Evolutionary conservation across 768 basidiomycete genomes (phyloP).

Genomic region (Suillus cothurnatus): DNA sequence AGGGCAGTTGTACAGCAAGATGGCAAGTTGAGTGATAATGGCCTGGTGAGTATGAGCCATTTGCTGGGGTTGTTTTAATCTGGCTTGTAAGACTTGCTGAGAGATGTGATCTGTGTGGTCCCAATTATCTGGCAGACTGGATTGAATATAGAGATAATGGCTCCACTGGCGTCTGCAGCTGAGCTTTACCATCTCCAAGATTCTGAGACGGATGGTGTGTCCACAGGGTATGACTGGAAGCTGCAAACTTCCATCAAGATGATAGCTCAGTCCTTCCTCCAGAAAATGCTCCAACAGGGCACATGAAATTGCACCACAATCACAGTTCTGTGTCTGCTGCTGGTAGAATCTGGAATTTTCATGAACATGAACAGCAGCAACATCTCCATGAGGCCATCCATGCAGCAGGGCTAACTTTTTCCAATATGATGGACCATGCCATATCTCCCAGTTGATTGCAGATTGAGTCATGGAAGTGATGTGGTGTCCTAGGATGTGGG

Average conservation of each 20-base stretch:
- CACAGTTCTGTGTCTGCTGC: neutral
- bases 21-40: neutral
- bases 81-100: neutral
- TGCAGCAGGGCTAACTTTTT: neutral
- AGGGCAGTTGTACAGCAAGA: neutral
- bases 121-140: too few species aligned
- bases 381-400: neutral
- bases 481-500: neutral
- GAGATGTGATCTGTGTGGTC: too few species aligned
- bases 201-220: too few species aligned
- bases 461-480: neutral
- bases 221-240: too few species aligned
- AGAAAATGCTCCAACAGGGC: conserved; percentile 5
- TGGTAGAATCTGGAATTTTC: neutral
- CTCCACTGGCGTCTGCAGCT: too few species aligned
- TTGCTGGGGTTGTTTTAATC: neutral
- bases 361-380: neutral
- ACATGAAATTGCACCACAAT: conserved; percentile 15
- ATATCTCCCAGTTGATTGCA: neutral
- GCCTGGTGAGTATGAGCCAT: neutral
- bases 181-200: too few species aligned
- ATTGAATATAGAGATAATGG: too few species aligned
- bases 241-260: neutral
- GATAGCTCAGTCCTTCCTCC: neutral
- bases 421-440: conserved; percentile 10